These are phyloP conservation scores for Colletotrichum euphorbiae DNA, from an alignment of 2,329 filamentous ascomycete genomes.

Conservation along the genomic window DNA sequence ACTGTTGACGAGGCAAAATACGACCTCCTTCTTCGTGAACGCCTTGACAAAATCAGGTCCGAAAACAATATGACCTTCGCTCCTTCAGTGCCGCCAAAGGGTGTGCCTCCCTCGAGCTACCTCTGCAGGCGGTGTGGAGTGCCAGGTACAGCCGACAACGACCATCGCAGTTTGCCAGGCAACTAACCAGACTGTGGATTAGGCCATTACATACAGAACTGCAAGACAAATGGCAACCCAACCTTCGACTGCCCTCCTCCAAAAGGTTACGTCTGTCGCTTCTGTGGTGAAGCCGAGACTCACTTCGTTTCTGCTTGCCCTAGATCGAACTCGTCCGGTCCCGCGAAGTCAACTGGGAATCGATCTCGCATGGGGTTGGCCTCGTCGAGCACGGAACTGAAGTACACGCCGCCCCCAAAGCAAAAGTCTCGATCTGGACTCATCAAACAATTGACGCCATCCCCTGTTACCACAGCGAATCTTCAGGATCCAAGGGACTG, in stretches of 20 bases:
- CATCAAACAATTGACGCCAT: too few relatives aligned
- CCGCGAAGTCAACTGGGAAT: neutral
- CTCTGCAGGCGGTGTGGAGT: slow-evolving; percentile 32
- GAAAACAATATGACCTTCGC: neutral
- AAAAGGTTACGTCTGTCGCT: slow-evolving; percentile 39
- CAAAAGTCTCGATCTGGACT: too few relatives aligned
- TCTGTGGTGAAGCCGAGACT: slow-evolving; percentile 37
- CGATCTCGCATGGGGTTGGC: neutral
- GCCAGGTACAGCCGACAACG: slow-evolving; percentile 13
- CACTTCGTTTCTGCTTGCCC: slow-evolving; percentile 40
- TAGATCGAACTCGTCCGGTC: neutral
- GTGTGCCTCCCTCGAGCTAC: slow-evolving; percentile 17
- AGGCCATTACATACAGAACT: slow-evolving; percentile 42
- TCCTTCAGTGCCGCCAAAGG: neutral
- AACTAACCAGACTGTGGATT: neutral
- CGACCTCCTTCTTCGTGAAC: neutral
- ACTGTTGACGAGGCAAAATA: neutral
- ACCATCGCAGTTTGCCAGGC: neutral
- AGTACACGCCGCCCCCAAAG: too few relatives aligned
- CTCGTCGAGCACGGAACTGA: neutral
- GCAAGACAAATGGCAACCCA: slow-evolving; percentile 28
- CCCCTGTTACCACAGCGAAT: too few relatives aligned
- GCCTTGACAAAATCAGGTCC: neutral
- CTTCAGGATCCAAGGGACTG: neutral
- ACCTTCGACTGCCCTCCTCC: slow-evolving; percentile 12